Evolutionary conservation across 306 rosid species (phyloP).

Genomic region (Geum urbanum): DNA sequence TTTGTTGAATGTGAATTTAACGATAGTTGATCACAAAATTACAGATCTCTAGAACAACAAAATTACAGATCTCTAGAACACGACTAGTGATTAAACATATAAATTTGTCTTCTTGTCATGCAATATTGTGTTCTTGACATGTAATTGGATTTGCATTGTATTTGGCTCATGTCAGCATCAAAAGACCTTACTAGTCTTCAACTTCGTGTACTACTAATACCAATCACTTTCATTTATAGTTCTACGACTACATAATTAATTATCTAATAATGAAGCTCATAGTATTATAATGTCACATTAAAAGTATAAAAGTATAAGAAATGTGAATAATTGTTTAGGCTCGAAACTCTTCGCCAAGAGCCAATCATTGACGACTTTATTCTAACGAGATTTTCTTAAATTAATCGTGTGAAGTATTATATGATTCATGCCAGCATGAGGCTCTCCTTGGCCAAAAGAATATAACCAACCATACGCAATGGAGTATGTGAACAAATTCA

Average conservation of each 20-base stretch:
- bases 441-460: neutral
- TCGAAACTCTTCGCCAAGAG: neutral
- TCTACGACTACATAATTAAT: neutral
- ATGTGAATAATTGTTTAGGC: neutral
- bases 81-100: neutral
- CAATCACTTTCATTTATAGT: neutral
- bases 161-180: neutral
- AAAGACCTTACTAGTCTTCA: neutral
- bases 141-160: neutral
- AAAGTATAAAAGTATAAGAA: neutral
- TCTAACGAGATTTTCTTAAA: neutral
- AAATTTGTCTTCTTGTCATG: neutral
- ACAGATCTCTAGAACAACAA: no score
- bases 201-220: neutral
- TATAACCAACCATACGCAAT: neutral
- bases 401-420: neutral
- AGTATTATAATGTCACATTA: neutral
- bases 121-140: neutral
- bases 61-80: no score
- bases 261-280: neutral
- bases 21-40: no score
- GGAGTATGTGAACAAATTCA: neutral
- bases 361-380: conserved; percentile 7
- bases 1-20: no score
- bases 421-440: neutral